These are phyloP conservation scores for Coemansia sp. DNA, from an alignment of 192 early-diverging fungal species.

Conservation along the genomic window DNA sequence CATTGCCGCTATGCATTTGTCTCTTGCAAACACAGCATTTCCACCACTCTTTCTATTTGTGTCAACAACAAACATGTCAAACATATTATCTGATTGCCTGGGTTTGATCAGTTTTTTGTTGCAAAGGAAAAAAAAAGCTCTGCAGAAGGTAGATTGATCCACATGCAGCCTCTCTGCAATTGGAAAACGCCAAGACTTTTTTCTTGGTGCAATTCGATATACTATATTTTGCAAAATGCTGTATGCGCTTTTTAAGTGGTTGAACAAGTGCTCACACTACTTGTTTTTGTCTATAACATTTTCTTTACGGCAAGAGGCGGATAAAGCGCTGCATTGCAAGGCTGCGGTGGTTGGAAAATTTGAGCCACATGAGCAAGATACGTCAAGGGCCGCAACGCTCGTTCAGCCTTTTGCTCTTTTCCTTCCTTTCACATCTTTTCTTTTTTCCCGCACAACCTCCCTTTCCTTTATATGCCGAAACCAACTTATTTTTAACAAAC, in stretches of 20 bases:
- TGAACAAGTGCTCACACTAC: not conserved
- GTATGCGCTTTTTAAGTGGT: not conserved
- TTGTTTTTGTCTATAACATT: too few relatives aligned
- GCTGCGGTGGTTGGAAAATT: not conserved
- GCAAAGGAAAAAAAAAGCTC: not conserved
- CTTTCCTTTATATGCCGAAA: slow-evolving; percentile 9
- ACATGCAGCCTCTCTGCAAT: not conserved
- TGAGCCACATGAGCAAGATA: not conserved
- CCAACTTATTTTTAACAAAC: not conserved
- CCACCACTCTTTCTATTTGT: not conserved
- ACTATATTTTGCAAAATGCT: not conserved
- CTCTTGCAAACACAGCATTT: not conserved
- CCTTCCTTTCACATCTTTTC: not conserved
- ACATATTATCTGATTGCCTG: not conserved
- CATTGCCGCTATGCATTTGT: not conserved
- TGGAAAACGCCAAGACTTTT: slow-evolving; percentile 2
- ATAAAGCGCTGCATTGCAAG: too few relatives aligned
- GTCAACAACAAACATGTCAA: not conserved
- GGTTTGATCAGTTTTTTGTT: not conserved
- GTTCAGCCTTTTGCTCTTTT: not conserved
- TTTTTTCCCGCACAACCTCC: not conserved
- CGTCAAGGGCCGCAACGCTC: not conserved
- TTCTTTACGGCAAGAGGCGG: too few relatives aligned
- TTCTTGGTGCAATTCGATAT: too few relatives aligned
- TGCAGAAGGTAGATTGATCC: not conserved